Percentiles rank a stretch among this genome's conserved stretches.
Conservation (phyloP, 73 alveolate species). For the Paramecium biaurelia region DNA sequence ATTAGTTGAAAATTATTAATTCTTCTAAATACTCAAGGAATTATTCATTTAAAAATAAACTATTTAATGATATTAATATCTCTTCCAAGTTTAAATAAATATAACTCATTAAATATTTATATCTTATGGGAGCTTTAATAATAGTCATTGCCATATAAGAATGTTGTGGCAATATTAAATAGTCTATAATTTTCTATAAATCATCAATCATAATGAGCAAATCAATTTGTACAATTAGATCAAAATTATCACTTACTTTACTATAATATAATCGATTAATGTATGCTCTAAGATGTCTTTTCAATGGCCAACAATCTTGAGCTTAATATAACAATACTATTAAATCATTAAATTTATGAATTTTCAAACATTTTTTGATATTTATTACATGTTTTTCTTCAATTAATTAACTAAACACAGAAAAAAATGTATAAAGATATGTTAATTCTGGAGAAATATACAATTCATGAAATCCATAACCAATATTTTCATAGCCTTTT, state of each 20-base stretch:
- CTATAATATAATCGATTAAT: background rate
- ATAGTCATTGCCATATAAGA: background rate
- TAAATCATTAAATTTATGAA: background rate
- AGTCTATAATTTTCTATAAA: background rate
- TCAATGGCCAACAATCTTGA: background rate
- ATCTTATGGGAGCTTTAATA: background rate
- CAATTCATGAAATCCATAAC: background rate
- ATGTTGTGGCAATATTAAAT: background rate
- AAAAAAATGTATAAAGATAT: background rate
- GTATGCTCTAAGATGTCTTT: background rate
- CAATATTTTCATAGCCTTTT: background rate
- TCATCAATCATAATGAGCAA: background rate
- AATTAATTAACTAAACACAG: background rate
- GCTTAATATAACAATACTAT: background rate
- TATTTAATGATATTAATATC: background rate
- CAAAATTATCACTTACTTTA: background rate
- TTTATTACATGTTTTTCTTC: background rate
- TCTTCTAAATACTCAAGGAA: constrained; percentile 14
- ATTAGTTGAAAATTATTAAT: background rate
- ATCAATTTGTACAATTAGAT: background rate
- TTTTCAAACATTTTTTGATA: background rate
- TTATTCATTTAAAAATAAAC: background rate
- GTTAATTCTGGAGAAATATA: background rate
- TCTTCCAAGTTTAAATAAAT: background rate
- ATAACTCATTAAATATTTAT: background rate